Conservation (phyloP, 2,329 filamentous ascomycete genomes). For the Alternaria panax region DNA sequence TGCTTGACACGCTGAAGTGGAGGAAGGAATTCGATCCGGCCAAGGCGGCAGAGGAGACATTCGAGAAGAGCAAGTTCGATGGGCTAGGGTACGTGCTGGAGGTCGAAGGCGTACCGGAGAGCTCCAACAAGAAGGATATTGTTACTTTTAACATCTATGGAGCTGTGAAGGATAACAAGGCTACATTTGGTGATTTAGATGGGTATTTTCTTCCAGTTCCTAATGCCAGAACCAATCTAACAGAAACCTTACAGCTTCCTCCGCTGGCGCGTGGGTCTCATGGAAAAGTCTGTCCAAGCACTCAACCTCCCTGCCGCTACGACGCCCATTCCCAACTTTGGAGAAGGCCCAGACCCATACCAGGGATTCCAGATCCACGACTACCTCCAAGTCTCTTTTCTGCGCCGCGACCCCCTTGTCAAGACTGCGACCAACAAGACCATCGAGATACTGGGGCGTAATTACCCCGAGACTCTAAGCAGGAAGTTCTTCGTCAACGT, state of each 20-base stretch:
- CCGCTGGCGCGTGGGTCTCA: conserved; percentile 86
- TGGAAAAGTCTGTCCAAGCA: conserved; percentile 83
- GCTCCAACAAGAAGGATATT: conserved; percentile 65
- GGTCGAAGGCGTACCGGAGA: conserved; percentile 65
- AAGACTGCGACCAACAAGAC: conserved; percentile 80
- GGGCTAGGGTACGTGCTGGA: conserved; percentile 81
- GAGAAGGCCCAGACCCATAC: conserved; percentile 75
- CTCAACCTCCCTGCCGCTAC: conserved; percentile 75
- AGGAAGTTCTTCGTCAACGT: conserved; percentile 98
- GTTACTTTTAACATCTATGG: conserved; percentile 96
- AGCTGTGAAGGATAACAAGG: conserved; percentile 78
- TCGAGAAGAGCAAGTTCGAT: conserved; percentile 73
- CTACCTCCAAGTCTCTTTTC: conserved; percentile 86
- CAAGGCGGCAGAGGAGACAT: conserved; percentile 67
- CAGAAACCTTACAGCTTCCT: conserved; percentile 71
- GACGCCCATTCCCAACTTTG: conserved; percentile 72
- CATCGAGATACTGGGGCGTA: conserved; percentile 79
- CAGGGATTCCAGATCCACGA: conserved; percentile 94
- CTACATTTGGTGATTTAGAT: conserved; percentile 81
- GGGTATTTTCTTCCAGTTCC: conserved; percentile 64
- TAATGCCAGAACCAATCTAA: neutral
- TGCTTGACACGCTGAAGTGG: conserved; percentile 82
- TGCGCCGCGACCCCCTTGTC: conserved; percentile 79
- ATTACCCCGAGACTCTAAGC: conserved; percentile 87
- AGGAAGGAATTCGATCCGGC: conserved; percentile 77